A percentile compares a stretch with the other conserved stretches of the same genome.
phyloP scores from a whole-genome alignment of 2,329 filamentous ascomycete genomes.

The Calonectria ilicicola region DNA sequence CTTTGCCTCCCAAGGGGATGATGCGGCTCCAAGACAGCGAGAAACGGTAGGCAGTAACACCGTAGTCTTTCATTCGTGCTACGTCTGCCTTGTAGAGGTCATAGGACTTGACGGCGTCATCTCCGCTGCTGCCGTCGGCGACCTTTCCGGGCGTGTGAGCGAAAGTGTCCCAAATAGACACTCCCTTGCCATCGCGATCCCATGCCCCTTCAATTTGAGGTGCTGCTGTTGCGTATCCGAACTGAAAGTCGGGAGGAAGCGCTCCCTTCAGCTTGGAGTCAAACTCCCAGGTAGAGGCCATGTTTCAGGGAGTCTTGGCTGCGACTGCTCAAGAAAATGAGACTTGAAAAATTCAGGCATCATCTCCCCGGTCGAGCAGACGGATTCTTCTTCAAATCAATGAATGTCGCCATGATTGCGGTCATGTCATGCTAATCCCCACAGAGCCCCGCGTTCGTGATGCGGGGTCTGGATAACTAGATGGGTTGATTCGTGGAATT shows the following conservation, averaged over 20 bases:
- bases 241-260: slow-evolving; percentile 21
- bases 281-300: slow-evolving; percentile 20
- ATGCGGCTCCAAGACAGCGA: slow-evolving; percentile 75
- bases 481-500: slow-evolving; percentile 21
- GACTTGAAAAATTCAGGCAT: background rate
- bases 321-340: background rate
- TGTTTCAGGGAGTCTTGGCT: background rate
- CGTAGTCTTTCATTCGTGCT: slow-evolving; percentile 68
- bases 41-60: slow-evolving; percentile 72
- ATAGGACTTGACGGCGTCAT: slow-evolving; percentile 54
- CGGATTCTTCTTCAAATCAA: background rate
- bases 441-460: slow-evolving; percentile 18
- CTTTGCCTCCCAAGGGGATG: slow-evolving; percentile 71
- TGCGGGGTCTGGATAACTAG: slow-evolving; percentile 12
- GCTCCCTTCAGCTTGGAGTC: slow-evolving; percentile 17
- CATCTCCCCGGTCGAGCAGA: background rate
- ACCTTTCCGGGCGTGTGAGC: slow-evolving; percentile 53
- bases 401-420: background rate
- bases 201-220: slow-evolving; percentile 53
- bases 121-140: slow-evolving; percentile 52
- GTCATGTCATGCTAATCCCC: slow-evolving; percentile 7
- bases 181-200: slow-evolving; percentile 55
- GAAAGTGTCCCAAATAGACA: slow-evolving; percentile 56
- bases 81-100: slow-evolving; percentile 60
- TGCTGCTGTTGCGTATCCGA: slow-evolving; percentile 25